Evolutionary conservation across 768 basidiomycete species (phyloP).

Genomic region (Fibroporia radiculosa): DNA sequence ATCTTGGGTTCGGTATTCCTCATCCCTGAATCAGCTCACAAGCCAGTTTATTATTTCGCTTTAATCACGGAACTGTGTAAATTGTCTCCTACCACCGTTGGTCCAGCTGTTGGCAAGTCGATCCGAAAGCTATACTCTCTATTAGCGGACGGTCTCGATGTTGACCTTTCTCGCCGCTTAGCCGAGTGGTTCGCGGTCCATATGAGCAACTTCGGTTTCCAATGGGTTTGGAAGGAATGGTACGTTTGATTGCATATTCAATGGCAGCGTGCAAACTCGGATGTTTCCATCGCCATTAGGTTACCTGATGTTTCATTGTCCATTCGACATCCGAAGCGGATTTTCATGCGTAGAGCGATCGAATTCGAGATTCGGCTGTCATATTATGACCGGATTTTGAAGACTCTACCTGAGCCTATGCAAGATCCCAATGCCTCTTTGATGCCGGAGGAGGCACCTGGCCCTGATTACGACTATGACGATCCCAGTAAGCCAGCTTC

Average conservation of each 20-base stretch:
- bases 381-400: conserved; percentile 87
- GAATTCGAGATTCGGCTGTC: conserved; percentile 88
- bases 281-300: conserved; percentile 37
- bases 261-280: background rate
- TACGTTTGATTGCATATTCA: conserved; percentile 27
- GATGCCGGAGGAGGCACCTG: conserved; percentile 66
- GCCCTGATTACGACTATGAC: conserved; percentile 78
- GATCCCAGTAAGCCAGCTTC: conserved; percentile 50
- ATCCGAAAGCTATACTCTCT: conserved; percentile 78
- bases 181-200: conserved; percentile 95
- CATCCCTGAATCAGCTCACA: conserved; percentile 70
- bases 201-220: conserved; percentile 96
- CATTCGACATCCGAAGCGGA: conserved; percentile 75
- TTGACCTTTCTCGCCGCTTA: conserved; percentile 73
- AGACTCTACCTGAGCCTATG: conserved; percentile 81
- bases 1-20: conserved; percentile 68
- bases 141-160: conserved; percentile 82
- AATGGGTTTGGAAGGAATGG: conserved; percentile 99
- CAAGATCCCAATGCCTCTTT: conserved; percentile 53
- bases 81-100: conserved; percentile 84
- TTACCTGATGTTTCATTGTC: conserved; percentile 72
- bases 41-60: conserved; percentile 78
- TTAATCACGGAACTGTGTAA: conserved; percentile 94
- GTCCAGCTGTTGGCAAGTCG: conserved; percentile 93
- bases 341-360: conserved; percentile 79